Base-by-base conservation (phyloP, 1,139 yeast genomes). In the Kodamaea derodonti region DNA sequence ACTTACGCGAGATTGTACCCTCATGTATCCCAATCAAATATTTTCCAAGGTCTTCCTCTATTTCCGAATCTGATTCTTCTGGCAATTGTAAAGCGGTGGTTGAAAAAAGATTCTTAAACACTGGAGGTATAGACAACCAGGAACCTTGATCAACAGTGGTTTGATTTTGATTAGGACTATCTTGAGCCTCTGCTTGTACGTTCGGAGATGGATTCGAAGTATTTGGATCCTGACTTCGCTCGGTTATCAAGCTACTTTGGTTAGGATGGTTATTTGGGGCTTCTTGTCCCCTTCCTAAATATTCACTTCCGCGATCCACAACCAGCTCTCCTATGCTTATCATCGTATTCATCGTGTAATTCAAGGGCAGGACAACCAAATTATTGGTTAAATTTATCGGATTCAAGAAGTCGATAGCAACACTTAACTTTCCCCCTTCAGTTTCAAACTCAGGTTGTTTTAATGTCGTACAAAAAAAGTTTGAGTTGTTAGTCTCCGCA, bases 341-440 rank as follows among this genome's bases (percentile, higher is more conserved):
- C 51, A 68, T 54, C 22, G 65, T 63, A 34, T 55, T 62, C 34
- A 68, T 53, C 1, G 73, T 66, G 30, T 52, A 58, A 36, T 56
- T 62, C 10, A 68, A 40, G 0, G 75, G 74, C 60, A 54, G 65
- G 10, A 66, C 58, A 7, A 67, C 66, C 33, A 66, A 51, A 30
- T 56, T 62, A 38, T 61, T 65, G 3, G 73, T 62, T 15, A 66
- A 42, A 33, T 49, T 59, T 4, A 62, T 40, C 0, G 73, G 72
- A 36, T 64, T 56, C 14, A 66, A 13, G 22, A 18, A 25, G 14
- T 25, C 28, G 14, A 29, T 29, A 15, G n/a, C 25, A 11, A 17
- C 17, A 25, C 14, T 25, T 12, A 25, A 14, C 17, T 17, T 25
- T 14, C 28, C 28, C 9, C 30, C 33, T 6, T 28, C 29, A 6